Evolutionary conservation across 176 grass and related monocot genomes (phyloP), one percentile per base, ranked within the genome.

Genomic region (Carex littledalei): DNA sequence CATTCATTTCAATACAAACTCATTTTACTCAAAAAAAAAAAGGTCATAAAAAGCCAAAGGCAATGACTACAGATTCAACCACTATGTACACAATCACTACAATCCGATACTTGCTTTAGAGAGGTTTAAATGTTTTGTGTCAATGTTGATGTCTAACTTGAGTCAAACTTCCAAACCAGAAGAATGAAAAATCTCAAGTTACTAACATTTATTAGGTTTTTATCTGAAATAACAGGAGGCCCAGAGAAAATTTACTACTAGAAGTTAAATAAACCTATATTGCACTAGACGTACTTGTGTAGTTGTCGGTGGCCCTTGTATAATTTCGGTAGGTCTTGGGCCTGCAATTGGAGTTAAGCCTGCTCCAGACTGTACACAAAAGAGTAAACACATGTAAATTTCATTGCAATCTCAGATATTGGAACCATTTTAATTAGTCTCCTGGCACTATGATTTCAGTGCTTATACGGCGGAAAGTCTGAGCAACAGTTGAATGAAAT

Each of bases 131-230:
- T 66, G n/a, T 0, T 89, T 86, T 88, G 89, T 45, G 69, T 56
- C 37, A 80, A 86, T 86, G 89, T 73, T 85, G 89, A 80, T 85
- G 89, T 85, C 87, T 87, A 45, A 84, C 31, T 7, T 57, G 12
- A 31, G n/a, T 76, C 22, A 5, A 77, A 31, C 17, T 37, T 74
- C 39, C 18, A 74, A 49, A 20, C 5, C 3, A 1, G 5, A 31
- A 7, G 21, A 77, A 77, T 21, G 31, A 8, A 54, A 39, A 77
- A 31, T 29, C 12, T 54, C 47, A 26, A 53, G 49, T 32, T 77
- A 14, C 11, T 55, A 24, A 22, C 21, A 62, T 29, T 45, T 43
- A 63, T 81, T 21, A 45, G 77, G 54, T 14, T 43, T 57, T 81
- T 61, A 63, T 81, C 37, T 52, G 35, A 50, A 39, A 52, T 29